phyloP scores from a whole-genome alignment of 805 yeast species.

The Torulaspora indica region DNA sequence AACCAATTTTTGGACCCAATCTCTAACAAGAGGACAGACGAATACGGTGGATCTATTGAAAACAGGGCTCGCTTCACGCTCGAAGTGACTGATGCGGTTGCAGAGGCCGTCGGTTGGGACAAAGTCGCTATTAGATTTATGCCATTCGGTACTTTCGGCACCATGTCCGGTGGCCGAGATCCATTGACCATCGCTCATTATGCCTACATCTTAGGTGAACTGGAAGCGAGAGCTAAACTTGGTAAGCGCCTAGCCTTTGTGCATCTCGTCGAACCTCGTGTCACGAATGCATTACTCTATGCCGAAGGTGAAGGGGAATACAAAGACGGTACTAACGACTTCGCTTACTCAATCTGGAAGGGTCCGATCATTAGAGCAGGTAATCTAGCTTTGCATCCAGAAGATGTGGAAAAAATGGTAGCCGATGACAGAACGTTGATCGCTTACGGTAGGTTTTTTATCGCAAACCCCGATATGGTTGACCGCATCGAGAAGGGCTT shows the following conservation, averaged over 20 bases:
- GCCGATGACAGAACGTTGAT: slow-evolving; percentile 43
- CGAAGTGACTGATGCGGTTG: slow-evolving; percentile 38
- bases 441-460: slow-evolving; percentile 45
- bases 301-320: slow-evolving; percentile 30
- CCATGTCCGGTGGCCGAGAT: too few relatives aligned
- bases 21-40: slow-evolving; percentile 46
- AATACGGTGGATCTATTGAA: slow-evolving; percentile 53
- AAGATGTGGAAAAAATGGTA: slow-evolving; percentile 30
- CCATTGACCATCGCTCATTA: too few relatives aligned
- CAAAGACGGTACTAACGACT: slow-evolving; percentile 36
- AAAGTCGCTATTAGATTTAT: too few relatives aligned
- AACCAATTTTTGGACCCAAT: slow-evolving; percentile 51
- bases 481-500: slow-evolving; percentile 40
- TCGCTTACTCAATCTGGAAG: slow-evolving; percentile 41
- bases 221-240: too few relatives aligned
- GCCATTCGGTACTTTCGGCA: too few relatives aligned
- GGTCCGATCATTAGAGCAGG: slow-evolving; percentile 44
- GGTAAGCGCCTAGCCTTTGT: too few relatives aligned
- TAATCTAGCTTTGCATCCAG: slow-evolving; percentile 30
- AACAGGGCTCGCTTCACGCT: slow-evolving; percentile 44
- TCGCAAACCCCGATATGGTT: slow-evolving; percentile 54
- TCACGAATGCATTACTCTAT: slow-evolving; percentile 40
- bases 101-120: too few relatives aligned
- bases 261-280: too few relatives aligned
- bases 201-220: too few relatives aligned